phyloP scores from a whole-genome alignment of 441 rosid genomes.

The Populus hybrid region DNA sequence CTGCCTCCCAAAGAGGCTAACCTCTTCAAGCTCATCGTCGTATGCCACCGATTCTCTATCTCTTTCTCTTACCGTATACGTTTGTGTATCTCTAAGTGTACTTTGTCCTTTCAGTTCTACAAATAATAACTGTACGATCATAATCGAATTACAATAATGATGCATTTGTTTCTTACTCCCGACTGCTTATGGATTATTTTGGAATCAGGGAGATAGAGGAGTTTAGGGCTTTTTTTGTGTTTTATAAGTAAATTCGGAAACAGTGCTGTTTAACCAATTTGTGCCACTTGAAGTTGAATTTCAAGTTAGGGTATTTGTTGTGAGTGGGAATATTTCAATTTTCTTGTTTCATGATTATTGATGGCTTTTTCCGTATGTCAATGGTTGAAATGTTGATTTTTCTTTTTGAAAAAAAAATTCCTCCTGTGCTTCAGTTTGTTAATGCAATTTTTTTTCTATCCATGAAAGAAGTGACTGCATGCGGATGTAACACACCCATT shows the following conservation, averaged over 20 bases:
- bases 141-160: neutral
- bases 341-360: neutral
- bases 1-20: slow-evolving; percentile 99
- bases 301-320: slow-evolving; percentile 8
- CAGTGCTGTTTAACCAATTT: neutral
- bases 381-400: neutral
- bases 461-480: neutral
- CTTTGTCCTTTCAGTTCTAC: neutral
- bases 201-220: slow-evolving; percentile 3
- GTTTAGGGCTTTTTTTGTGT: neutral
- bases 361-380: neutral
- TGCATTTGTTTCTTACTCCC: neutral
- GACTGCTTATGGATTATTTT: slow-evolving; percentile 17
- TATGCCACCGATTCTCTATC: slow-evolving; percentile 45
- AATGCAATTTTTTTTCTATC: neutral
- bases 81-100: neutral
- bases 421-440: neutral
- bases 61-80: slow-evolving; percentile 4
- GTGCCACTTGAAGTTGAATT: neutral
- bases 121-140: neutral
- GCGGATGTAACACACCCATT: neutral
- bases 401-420: neutral
- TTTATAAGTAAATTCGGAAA: neutral
- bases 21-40: slow-evolving; percentile 99
- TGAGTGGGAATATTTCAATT: neutral